Conservation (phyloP, 352 stramenopile genomes). For the Pythium coloratum region DNA sequence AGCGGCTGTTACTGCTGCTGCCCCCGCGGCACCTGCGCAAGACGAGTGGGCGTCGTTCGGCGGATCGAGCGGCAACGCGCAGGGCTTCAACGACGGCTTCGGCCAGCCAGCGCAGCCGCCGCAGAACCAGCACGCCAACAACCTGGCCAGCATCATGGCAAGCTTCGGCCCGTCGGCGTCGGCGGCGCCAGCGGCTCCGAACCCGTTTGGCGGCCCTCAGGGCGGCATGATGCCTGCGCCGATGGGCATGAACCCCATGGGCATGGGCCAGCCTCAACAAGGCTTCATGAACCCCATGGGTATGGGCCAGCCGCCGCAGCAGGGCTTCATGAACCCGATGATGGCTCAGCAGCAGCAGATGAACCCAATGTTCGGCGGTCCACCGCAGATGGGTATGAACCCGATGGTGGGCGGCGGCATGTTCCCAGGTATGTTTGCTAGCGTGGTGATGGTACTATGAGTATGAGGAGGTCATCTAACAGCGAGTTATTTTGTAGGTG, state of each 20-base stretch:
- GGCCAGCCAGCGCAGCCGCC: conserved; percentile 30
- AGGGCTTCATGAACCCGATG: conserved; percentile 52
- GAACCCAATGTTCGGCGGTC: conserved; percentile 24
- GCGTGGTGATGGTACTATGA: neutral
- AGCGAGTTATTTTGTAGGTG: conserved; percentile 23
- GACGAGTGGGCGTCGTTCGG: conserved; percentile 79
- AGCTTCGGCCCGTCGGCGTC: conserved; percentile 55
- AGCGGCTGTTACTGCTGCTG: conserved; percentile 23
- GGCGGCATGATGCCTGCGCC: conserved; percentile 37
- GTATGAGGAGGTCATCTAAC: neutral
- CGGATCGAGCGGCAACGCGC: conserved; percentile 47
- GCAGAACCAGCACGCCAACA: conserved; percentile 60
- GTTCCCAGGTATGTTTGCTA: conserved; percentile 49
- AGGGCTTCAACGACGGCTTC: conserved; percentile 48
- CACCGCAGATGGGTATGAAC: conserved; percentile 39
- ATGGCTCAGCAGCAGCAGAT: conserved; percentile 32
- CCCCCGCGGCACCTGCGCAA: conserved; percentile 34
- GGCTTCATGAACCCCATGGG: conserved; percentile 34
- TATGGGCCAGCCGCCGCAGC: conserved; percentile 31
- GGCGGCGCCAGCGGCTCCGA: conserved; percentile 24
- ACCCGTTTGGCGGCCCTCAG: conserved; percentile 44
- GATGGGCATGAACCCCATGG: conserved; percentile 48
- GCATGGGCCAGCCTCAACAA: conserved; percentile 33
- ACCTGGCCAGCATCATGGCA: conserved; percentile 88
- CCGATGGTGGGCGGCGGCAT: conserved; percentile 43